Base-by-base conservation (phyloP, 805 yeast genomes). In the Sugiyamaella marilandica region DNA sequence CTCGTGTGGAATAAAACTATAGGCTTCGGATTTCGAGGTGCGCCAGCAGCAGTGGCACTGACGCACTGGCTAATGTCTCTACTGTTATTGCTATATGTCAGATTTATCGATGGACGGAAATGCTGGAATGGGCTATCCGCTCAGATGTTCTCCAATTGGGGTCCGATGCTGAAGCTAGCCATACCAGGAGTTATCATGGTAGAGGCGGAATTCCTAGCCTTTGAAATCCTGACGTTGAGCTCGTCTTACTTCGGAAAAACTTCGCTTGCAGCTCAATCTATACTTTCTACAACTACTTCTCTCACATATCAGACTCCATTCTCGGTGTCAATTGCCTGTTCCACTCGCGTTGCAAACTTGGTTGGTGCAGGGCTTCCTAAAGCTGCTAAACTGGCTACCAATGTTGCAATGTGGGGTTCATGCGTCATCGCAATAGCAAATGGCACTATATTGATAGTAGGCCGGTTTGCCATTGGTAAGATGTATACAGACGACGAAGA, bases 21-120 rank as follows among this genome's bases (percentile, higher is more conserved):
- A 49, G 95, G 95, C 1, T 59, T 89, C 13, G 96, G 96, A 0
- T 88, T 73, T 64, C 69, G 78, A 35, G 96, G 96, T 1, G 92
- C 96, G 0, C 92, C 96, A 1, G 70, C 84, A 4, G 90, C 95
- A 2, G 84, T 83, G 24, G 80, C 80, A 5, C 71, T 85, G 21
- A 82, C 86, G 44, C 85, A 84, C 63, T 87, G 94, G 87, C 56
- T 82, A 50, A 83, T 83, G 82, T 78, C 83, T 5, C 45, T 78
- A 9, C 63, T 84, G 37, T 62, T 86, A 56, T 64, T 83, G 24
- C 55, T 72, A 2, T 87, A 87, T 62, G 83, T 81, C 2, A 35
- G 70, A 4, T 70, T 78, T 70, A 60, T 81, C 4, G 82, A 77
- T 55, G 87, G 86, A 1, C 59, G 63, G 46, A 73, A 79, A 61